These are phyloP conservation scores for Wallacemonas sp. DNA, from an alignment of 208 protist species.

Conservation along the genomic window DNA sequence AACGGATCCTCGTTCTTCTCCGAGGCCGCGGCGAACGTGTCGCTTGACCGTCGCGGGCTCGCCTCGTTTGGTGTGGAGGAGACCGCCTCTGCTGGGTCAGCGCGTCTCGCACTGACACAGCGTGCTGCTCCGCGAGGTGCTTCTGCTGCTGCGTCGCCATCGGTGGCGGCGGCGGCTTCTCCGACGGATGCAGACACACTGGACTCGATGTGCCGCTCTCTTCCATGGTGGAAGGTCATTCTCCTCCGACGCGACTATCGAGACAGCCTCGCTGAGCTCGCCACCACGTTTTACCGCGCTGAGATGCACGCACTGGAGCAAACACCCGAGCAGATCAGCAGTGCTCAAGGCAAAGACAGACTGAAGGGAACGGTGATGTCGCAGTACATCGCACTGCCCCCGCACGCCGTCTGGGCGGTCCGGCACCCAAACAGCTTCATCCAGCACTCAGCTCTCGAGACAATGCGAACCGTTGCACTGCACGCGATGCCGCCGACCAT, in stretches of 20 bases:
- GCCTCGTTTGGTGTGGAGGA: neutral
- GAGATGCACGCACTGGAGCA: constrained; percentile 50
- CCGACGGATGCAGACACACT: neutral
- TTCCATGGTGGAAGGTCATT: constrained; percentile 87
- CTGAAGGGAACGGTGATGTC: constrained; percentile 34
- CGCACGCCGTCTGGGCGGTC: constrained; percentile 26
- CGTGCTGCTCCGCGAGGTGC: too few relatives aligned
- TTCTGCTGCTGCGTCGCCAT: too few relatives aligned
- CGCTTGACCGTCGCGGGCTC: neutral
- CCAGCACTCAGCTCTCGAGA: constrained; percentile 37
- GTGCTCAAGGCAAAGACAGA: constrained; percentile 21
- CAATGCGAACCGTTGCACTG: constrained; percentile 35
- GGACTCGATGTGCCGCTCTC: neutral
- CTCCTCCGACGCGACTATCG: constrained; percentile 58
- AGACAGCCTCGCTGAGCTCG: constrained; percentile 37
- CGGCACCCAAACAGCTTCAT: constrained; percentile 55
- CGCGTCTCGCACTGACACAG: too few relatives aligned
- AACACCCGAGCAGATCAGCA: constrained; percentile 42
- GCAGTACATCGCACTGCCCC: constrained; percentile 54
- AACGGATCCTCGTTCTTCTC: too few relatives aligned
- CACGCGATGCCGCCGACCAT: constrained; percentile 29
- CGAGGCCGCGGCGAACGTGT: too few relatives aligned
- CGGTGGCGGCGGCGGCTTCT: neutral
- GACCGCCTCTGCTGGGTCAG: too few relatives aligned
- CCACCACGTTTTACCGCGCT: constrained; percentile 46